Evolutionary conservation across 257 asterid genomes (phyloP).

Genomic region (Nicotiana noctiflora): DNA sequence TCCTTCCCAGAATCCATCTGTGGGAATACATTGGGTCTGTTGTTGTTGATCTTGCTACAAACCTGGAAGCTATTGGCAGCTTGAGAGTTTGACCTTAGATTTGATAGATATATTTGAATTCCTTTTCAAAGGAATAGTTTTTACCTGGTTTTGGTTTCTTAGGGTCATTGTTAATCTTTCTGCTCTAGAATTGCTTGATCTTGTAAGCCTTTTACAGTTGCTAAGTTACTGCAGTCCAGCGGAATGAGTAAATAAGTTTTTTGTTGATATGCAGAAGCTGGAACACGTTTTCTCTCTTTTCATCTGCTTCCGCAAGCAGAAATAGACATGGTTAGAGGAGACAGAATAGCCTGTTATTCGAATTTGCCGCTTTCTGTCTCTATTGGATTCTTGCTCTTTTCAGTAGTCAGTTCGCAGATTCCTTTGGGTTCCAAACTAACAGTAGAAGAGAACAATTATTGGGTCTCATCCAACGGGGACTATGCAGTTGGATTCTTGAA

Average conservation of each 20-base stretch:
- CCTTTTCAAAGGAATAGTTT: not conserved
- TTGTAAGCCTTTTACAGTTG: not conserved
- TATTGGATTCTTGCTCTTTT: slow-evolving; percentile 13
- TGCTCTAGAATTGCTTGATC: not conserved
- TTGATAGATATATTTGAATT: not conserved
- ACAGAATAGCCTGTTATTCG: not conserved
- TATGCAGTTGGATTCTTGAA: slow-evolving; percentile 32
- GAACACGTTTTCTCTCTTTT: slow-evolving; percentile 9
- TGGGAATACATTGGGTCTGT: no score
- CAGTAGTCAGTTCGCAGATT: slow-evolving; percentile 21
- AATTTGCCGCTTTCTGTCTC: slow-evolving; percentile 15
- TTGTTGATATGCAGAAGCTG: slow-evolving; percentile 16
- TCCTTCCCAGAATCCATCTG: no score
- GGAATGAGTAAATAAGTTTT: slow-evolving; percentile 8
- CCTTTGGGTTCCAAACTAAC: slow-evolving; percentile 33
- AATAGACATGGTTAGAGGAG: slow-evolving; percentile 22
- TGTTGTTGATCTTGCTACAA: no score
- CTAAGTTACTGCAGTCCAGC: not conserved
- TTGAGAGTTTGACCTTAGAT: not conserved
- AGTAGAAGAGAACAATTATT: slow-evolving; percentile 22
- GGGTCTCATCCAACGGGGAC: slow-evolving; percentile 37
- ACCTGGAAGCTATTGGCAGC: not conserved
- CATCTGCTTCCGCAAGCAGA: slow-evolving; percentile 9
- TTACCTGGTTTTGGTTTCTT: not conserved
- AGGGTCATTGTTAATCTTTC: not conserved